Evolutionary conservation across 2,329 filamentous ascomycete genomes (phyloP), one percentile per base, ranked within the genome.

Genomic region (Epicoccum nigrum): DNA sequence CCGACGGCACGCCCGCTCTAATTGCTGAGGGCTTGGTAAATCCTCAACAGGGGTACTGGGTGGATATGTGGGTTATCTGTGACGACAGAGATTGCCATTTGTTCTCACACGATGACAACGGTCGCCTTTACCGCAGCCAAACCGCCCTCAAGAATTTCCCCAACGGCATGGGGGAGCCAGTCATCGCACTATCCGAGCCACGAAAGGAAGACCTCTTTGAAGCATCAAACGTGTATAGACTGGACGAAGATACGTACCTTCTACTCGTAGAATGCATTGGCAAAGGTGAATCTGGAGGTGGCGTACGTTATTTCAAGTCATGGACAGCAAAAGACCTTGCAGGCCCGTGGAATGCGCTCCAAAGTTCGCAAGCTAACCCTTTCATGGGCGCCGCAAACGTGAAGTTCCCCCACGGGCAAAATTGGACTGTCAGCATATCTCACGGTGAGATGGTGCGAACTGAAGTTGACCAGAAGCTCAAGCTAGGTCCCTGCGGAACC

Each of bases 31-130:
- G 39, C 11, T 19, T 42, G n/a, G 27, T 32, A 3, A 42, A 9
- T 20, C 39, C 39, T 6, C 19, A 32, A 23, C 39, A 31, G 31
- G 39, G 73, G 7, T 73, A 73, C 57, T 77, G 74, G 74, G 73
- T 76, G 11, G 75, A 76, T 56, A 76, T 76, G 74, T 76, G 74
- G 73, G 69, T 75, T 19, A 74, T 77, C 41, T 77, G 74, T 62
- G 74, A 76, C 56, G 44, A 52, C 2, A 27, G 42, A 1, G 59
- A 66, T 50, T 76, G 73, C 58, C 67, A 76, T 51, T 67, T 76
- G 19, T 77, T 74, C 65, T 75, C 72, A 9, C 72, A 68, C 21
- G 73, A 76, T 49, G 74, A 76, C 58, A 76, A 76, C 44, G 74
- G 74, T 6, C 70, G 70, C 8, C 64, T 77, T 3, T 77, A 74